Conservation (phyloP, 2,329 filamentous ascomycete genomes). For the Exophiala spinifera region DNA sequence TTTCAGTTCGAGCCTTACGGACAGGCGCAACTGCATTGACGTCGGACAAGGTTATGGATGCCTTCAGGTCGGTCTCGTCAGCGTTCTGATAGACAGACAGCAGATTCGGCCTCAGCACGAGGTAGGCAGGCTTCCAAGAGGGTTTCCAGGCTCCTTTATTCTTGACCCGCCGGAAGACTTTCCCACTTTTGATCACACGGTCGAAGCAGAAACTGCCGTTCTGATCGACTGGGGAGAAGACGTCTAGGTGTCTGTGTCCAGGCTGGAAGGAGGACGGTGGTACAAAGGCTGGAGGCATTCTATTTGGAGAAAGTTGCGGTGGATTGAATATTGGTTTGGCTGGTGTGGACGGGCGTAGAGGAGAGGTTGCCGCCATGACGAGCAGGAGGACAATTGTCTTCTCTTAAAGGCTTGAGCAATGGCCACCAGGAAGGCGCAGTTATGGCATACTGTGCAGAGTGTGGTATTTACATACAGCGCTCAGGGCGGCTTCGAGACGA, state of each 20-base stretch:
- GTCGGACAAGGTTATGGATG: conserved; percentile 84
- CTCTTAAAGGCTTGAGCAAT: background rate
- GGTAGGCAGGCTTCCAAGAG: conserved; percentile 85
- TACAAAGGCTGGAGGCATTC: conserved; percentile 12
- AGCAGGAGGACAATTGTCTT: background rate
- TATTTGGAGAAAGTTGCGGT: conserved; percentile 22
- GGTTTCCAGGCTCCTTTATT: conserved; percentile 66
- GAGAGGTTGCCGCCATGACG: conserved; percentile 16
- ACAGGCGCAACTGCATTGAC: conserved; percentile 86
- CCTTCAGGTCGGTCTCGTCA: conserved; percentile 82
- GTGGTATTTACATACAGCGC: background rate
- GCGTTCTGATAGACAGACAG: conserved; percentile 91
- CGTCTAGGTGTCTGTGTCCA: conserved; percentile 56
- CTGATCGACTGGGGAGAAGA: conserved; percentile 83
- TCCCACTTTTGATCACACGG: conserved; percentile 84
- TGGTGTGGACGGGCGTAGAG: conserved; percentile 16
- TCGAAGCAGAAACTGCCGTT: conserved; percentile 97
- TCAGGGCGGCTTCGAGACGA: background rate
- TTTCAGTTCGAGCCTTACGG: conserved; percentile 78
- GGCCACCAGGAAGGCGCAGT: background rate
- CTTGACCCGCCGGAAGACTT: conserved; percentile 81
- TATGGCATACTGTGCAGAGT: background rate
- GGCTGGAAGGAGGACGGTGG: conserved; percentile 33
- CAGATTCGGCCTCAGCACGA: conserved; percentile 85
- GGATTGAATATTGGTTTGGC: conserved; percentile 7